Evolutionary conservation across 2,329 filamentous ascomycete genomes (phyloP).

Genomic region (Claviceps humidiphila): DNA sequence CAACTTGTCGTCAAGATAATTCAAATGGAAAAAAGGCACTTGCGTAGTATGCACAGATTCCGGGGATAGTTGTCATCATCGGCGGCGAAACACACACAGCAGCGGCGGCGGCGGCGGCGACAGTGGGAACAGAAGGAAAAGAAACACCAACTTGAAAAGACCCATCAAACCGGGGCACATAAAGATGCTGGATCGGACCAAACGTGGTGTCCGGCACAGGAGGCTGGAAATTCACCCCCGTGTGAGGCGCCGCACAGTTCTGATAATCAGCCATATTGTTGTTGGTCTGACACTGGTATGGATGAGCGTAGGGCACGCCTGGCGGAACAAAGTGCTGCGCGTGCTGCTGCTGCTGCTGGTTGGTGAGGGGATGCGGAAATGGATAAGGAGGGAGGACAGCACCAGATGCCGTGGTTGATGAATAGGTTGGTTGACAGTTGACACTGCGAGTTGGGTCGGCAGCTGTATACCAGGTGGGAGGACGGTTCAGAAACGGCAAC

Average conservation of each 20-base stretch:
- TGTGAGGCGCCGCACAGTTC: conserved; percentile 26
- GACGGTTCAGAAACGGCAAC: conserved; percentile 9
- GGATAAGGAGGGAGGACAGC: background rate
- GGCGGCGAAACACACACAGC: conserved; percentile 9
- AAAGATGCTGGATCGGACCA: conserved; percentile 41
- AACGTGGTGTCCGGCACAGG: conserved; percentile 44
- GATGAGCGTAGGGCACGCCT: background rate
- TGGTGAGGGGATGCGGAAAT: conserved; percentile 6
- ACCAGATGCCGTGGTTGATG: background rate
- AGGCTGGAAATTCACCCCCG: conserved; percentile 41
- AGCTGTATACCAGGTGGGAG: conserved; percentile 19
- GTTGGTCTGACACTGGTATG: conserved; percentile 6
- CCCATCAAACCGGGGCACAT: conserved; percentile 39
- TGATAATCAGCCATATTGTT: conserved; percentile 27
- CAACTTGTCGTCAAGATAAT: background rate
- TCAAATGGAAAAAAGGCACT: conserved; percentile 13
- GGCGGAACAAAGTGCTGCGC: conserved; percentile 3
- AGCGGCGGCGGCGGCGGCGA: conserved; percentile 9
- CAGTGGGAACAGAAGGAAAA: conserved; percentile 12
- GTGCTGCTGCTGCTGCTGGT: conserved; percentile 8
- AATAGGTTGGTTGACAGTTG: conserved; percentile 4
- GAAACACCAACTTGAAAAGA: conserved; percentile 20
- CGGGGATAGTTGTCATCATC: conserved; percentile 19
- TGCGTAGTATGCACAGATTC: conserved; percentile 26
- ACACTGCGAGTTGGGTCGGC: conserved; percentile 20